Evolutionary conservation across 345 rosid species (phyloP).

Genomic region (Punica granatum): DNA sequence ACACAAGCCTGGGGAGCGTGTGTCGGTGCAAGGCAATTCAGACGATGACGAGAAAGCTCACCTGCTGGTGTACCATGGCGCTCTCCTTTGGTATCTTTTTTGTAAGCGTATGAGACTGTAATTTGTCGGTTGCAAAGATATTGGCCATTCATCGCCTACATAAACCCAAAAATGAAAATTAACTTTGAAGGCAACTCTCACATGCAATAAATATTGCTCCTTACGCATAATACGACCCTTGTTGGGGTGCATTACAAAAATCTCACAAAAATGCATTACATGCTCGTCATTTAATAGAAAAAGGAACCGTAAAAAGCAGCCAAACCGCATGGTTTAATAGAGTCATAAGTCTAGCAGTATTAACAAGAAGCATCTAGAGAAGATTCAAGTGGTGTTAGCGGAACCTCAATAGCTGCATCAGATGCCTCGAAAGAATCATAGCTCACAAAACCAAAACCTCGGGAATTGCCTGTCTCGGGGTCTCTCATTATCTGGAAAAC

Average conservation of each 20-base stretch:
- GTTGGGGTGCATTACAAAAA: too few species aligned
- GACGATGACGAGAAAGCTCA: slow-evolving; percentile 20
- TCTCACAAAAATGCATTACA: too few species aligned
- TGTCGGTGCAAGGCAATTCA: too few species aligned
- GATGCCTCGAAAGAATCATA: slow-evolving; percentile 98
- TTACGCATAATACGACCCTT: too few species aligned
- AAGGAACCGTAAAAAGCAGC: neutral
- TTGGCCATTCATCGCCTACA: slow-evolving; percentile 94
- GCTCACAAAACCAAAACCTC: slow-evolving; percentile 97
- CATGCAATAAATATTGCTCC: too few species aligned
- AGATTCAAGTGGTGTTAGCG: neutral
- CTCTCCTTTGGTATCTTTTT: slow-evolving; percentile 99
- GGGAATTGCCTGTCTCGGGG: slow-evolving; percentile 95
- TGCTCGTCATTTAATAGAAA: too few species aligned
- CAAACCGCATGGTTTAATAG: neutral
- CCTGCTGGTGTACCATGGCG: slow-evolving; percentile 99
- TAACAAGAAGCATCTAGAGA: neutral
- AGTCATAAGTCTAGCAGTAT: neutral
- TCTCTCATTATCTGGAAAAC: slow-evolving; percentile 84
- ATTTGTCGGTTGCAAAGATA: slow-evolving; percentile 95
- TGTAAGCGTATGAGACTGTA: slow-evolving; percentile 93
- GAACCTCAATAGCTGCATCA: slow-evolving; percentile 98
- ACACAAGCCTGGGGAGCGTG: neutral
- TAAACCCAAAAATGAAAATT: neutral
- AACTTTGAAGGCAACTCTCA: neutral